Base-by-base conservation (phyloP, 768 basidiomycete genomes). In the Suillus hirtellus region DNA sequence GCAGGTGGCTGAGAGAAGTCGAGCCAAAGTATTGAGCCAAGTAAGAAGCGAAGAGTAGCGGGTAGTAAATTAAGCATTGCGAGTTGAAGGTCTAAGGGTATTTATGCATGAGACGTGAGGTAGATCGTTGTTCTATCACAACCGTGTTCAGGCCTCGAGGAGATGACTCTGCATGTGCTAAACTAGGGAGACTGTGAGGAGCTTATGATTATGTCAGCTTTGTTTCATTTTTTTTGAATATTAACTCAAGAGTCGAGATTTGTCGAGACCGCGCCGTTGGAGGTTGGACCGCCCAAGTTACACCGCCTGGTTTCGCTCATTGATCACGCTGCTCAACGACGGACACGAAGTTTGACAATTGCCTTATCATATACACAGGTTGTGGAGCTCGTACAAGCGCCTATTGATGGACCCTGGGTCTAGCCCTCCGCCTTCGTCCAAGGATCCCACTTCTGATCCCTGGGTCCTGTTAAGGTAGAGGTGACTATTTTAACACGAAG, bases 21-120 rank as follows among this genome's bases (percentile, higher is more conserved):
- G 35, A 63, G 11, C 80, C 79, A 84, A 11, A 85, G 71, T 4
- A 82, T 67, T 2, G 76, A 79, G 7, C 78, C 71, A 27, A 86
- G 67, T 11, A 84, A 69, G 34, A 80, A 64, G 46, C 78, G 78
- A 11, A 86, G 67, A 24, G 83, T 69, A 9, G 68, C 66, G 5
- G 83, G 80, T n/a, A 85, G 60, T 54, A 72, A 31, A 63, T 66
- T 64, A 34, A 71, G 56, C 31, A 75, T 73, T 66, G 67, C 66
- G 15, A 38, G 40, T 19, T 19, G 40, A 19, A 24, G 5, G 8
- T 58, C 56, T 42, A 58, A 19, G 21, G 54, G 56, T 58, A 58
- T 58, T 5, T 31, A 58, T 42, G 56, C 40, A 58, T 58, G 24
- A 42, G 56, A 58, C 17, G 56, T 42, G 56, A 10, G 11, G 38